phyloP scores from a whole-genome alignment of 768 basidiomycete genomes.

The Kwoniella botswanensis region DNA sequence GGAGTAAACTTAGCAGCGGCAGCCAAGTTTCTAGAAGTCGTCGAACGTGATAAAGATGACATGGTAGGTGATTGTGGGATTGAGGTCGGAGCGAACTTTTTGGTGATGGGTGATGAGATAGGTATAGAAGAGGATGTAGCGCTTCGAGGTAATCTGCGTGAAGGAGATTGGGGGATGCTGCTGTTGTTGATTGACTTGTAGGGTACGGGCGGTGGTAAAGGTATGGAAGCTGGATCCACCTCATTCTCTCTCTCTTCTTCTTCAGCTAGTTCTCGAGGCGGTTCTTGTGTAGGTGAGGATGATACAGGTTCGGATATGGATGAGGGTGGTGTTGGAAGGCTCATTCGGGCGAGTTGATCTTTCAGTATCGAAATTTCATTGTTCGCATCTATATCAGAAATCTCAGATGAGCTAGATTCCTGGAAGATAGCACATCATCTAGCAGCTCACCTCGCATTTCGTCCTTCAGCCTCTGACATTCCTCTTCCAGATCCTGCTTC shows the following conservation, averaged over 20 bases:
- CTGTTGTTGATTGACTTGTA: constrained; percentile 8
- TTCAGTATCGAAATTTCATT: constrained; percentile 81
- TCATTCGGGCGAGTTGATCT: constrained; percentile 66
- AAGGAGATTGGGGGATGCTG: constrained; percentile 29
- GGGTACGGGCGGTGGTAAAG: constrained; percentile 11
- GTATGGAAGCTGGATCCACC: constrained; percentile 21
- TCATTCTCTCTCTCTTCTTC: constrained; percentile 19
- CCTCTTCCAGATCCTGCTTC: constrained; percentile 88
- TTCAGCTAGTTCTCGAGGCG: constrained; percentile 24
- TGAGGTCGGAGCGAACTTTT: constrained; percentile 15
- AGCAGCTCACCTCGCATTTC: constrained; percentile 77
- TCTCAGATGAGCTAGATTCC: constrained; percentile 17
- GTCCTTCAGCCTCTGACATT: constrained; percentile 86
- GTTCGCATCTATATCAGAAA: constrained; percentile 69
- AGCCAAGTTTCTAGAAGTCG: constrained; percentile 46
- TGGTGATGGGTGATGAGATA: constrained; percentile 11
- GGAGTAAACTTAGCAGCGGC: constrained; percentile 18
- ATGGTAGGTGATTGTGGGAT: constrained; percentile 36
- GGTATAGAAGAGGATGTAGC: constrained; percentile 18
- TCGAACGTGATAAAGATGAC: constrained; percentile 38
- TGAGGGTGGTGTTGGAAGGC: constrained; percentile 42
- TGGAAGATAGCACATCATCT: constrained; percentile 7
- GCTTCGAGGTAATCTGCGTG: constrained; percentile 26
- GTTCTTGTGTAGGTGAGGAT: constrained; percentile 39
- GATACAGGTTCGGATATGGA: constrained; percentile 30